Evolutionary conservation across 768 basidiomycete genomes (phyloP).

Genomic region (Polyporus arcularius): DNA sequence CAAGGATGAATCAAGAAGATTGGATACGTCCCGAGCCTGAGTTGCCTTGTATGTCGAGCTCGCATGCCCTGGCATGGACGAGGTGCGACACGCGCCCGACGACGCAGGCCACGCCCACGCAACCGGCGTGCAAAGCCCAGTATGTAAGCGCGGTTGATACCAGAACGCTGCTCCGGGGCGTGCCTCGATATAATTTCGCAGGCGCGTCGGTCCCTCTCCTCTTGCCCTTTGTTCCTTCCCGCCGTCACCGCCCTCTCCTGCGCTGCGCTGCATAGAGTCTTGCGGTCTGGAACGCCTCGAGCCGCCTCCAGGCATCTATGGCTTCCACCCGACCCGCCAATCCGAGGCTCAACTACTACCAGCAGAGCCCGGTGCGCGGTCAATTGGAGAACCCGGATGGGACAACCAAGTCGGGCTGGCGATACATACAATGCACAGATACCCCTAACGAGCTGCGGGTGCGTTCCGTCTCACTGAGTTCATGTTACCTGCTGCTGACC

Average conservation of each 20-base stretch:
- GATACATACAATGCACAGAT: constrained; percentile 76
- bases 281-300: background rate
- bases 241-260: constrained; percentile 20
- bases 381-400: constrained; percentile 71
- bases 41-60: constrained; percentile 15
- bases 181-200: constrained; percentile 26
- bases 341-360: constrained; percentile 51
- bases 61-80: background rate
- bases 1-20: too few species aligned
- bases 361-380: constrained; percentile 68
- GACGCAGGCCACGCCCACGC: background rate
- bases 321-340: constrained; percentile 11
- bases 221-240: constrained; percentile 16
- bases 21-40: constrained; percentile 3
- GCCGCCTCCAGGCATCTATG: constrained; percentile 9
- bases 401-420: constrained; percentile 55
- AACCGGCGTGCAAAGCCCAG: background rate
- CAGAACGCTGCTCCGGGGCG: constrained; percentile 17
- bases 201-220: constrained; percentile 10
- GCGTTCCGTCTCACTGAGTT: background rate
- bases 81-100: background rate
- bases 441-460: constrained; percentile 78
- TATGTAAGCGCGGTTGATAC: constrained; percentile 12
- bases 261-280: background rate
- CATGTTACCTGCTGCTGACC: constrained; percentile 1